Percentiles rank a stretch among this genome's conserved stretches.
Conservation (phyloP, 2,329 filamentous ascomycete genomes). For the Ophioceras dolichostomum region DNA sequence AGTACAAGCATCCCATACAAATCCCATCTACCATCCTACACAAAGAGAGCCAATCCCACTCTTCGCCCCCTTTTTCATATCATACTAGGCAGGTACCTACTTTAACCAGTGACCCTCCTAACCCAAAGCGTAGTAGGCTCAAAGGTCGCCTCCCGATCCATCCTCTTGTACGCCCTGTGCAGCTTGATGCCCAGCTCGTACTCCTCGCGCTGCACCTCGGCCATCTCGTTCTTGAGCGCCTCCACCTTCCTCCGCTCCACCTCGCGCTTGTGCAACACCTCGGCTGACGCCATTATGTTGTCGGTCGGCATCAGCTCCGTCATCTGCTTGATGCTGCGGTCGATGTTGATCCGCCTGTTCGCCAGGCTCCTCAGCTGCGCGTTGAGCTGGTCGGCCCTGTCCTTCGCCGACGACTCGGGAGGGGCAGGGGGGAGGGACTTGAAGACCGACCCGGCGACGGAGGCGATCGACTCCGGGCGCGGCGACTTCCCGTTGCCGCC, state of each 20-base stretch:
- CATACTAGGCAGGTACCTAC: too few species aligned
- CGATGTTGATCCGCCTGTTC: constrained; percentile 59
- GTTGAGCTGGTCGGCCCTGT: constrained; percentile 55
- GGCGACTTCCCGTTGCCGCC: constrained; percentile 4
- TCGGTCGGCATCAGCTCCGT: constrained; percentile 66
- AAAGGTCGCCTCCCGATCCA: constrained; percentile 52
- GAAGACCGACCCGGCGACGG: constrained; percentile 23
- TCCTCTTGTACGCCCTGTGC: constrained; percentile 61
- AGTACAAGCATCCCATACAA: too few species aligned
- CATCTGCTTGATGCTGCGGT: constrained; percentile 62
- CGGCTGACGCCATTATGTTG: constrained; percentile 52
- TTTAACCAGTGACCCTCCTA: constrained; percentile 56
- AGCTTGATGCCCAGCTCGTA: constrained; percentile 68
- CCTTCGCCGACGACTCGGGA: constrained; percentile 42
- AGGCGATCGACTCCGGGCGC: constrained; percentile 16
- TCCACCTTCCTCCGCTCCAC: constrained; percentile 53
- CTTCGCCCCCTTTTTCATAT: too few species aligned
- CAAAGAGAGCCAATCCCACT: too few species aligned
- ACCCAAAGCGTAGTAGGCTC: constrained; percentile 68
- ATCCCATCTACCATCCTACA: too few species aligned
- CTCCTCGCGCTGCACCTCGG: constrained; percentile 63
- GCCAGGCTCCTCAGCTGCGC: constrained; percentile 52
- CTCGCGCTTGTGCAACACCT: constrained; percentile 45
- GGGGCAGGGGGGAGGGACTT: constrained; percentile 53
- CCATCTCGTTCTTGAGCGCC: constrained; percentile 51